phyloP scores from a whole-genome alignment of 306 rosid genomes.

The Crataegus laevigata region DNA sequence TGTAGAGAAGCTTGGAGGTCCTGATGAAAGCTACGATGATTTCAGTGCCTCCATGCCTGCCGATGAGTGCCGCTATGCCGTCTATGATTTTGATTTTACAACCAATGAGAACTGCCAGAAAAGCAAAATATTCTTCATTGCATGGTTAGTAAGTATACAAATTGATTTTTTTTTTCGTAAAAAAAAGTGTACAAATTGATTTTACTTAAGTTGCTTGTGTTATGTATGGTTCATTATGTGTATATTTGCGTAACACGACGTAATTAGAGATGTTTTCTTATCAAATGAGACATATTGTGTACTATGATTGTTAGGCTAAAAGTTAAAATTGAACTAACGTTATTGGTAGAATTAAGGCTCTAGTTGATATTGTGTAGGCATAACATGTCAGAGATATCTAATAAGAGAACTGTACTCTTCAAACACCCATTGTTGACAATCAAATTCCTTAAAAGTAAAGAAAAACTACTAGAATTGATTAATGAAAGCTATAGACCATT shows the following conservation, averaged over 20 bases:
- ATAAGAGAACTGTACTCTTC: too few species aligned
- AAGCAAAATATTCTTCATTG: slow-evolving; percentile 25
- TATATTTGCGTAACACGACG: background rate
- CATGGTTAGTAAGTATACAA: slow-evolving; percentile 4
- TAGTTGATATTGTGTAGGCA: too few species aligned
- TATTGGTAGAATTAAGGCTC: background rate
- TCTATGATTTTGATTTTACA: slow-evolving; percentile 18
- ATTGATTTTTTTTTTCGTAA: background rate
- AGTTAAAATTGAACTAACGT: too few species aligned
- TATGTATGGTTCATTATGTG: background rate
- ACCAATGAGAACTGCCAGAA: slow-evolving; percentile 24
- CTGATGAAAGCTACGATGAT: slow-evolving; percentile 12
- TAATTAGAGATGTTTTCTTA: background rate
- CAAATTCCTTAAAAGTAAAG: too few species aligned
- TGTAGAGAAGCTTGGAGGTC: slow-evolving; percentile 26
- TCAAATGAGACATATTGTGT: background rate
- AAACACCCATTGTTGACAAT: too few species aligned
- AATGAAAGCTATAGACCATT: background rate
- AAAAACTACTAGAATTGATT: background rate
- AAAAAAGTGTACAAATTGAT: too few species aligned
- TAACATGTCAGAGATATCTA: too few species aligned
- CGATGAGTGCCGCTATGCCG: slow-evolving; percentile 26
- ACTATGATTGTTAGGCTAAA: background rate
- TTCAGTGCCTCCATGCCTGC: slow-evolving; percentile 15
- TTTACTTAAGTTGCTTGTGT: background rate